A percentile compares a stretch with the other conserved stretches of the same genome.
phyloP scores from a whole-genome alignment of 139 green algal genomes.

The Chlorokybus atmophyticus region DNA sequence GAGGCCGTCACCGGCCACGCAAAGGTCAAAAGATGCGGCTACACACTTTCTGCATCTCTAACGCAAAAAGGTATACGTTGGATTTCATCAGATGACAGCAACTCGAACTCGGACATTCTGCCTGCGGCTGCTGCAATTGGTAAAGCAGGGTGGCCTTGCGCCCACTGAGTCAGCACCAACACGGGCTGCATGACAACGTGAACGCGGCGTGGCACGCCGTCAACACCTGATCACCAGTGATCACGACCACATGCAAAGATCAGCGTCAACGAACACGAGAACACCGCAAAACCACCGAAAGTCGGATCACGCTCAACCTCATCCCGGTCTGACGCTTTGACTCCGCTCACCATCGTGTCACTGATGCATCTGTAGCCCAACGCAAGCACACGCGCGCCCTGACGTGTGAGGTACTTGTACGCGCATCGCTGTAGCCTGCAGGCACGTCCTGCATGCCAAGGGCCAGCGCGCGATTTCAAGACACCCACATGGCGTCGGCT shows the following conservation, averaged over 20 bases:
- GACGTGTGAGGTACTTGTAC: constrained; percentile 70
- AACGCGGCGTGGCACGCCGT: constrained; percentile 26
- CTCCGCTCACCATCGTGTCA: constrained; percentile 15
- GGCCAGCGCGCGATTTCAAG: constrained; percentile 58
- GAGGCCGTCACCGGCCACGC: constrained; percentile 67
- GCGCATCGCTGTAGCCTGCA: constrained; percentile 49
- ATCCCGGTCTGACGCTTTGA: constrained; percentile 10
- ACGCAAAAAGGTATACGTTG: too few species aligned
- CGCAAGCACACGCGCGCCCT: constrained; percentile 84
- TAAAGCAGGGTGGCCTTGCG: constrained; percentile 32
- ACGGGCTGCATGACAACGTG: constrained; percentile 49
- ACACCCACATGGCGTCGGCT: constrained; percentile 43
- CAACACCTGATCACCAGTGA: constrained; percentile 28
- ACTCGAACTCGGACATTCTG: too few species aligned
- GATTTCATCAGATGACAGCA: constrained; percentile 63
- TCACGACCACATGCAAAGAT: too few species aligned
- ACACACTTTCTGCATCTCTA: too few species aligned
- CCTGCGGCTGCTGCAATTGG: too few species aligned
- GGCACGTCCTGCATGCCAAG: constrained; percentile 42
- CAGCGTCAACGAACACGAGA: too few species aligned
- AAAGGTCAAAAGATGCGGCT: too few species aligned
- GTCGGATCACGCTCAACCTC: constrained; percentile 14
- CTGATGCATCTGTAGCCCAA: constrained; percentile 59
- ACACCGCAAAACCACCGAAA: constrained; percentile 27
- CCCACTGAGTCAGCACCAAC: constrained; percentile 39